Conservation (phyloP, 2,329 filamentous ascomycete genomes). For the Aspergillus ochraceoroseus region DNA sequence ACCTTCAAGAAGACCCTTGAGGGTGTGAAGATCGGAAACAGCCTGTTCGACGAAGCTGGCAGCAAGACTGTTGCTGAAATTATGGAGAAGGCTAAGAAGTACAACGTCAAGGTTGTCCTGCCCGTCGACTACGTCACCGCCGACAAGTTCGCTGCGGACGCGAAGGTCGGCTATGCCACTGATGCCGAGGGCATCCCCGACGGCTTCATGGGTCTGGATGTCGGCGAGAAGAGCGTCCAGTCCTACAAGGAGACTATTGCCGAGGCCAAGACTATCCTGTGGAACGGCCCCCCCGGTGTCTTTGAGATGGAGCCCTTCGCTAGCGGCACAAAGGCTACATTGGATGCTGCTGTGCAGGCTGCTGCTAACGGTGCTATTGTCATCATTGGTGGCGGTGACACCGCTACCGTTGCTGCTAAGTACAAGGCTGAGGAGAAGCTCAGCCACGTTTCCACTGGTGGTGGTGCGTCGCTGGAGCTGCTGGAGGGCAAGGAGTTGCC, state of each 20-base stretch:
- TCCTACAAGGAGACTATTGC: slow-evolving; percentile 83
- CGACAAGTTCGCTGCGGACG: slow-evolving; percentile 87
- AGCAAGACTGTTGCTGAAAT: slow-evolving; percentile 84
- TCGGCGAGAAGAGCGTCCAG: slow-evolving; percentile 80
- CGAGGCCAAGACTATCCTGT: slow-evolving; percentile 91
- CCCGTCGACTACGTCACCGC: slow-evolving; percentile 94
- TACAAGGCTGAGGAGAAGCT: slow-evolving; percentile 94
- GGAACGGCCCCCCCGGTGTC: slow-evolving; percentile 96
- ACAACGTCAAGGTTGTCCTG: slow-evolving; percentile 91
- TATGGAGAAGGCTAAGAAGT: slow-evolving; percentile 91
- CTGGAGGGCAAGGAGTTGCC: slow-evolving; percentile 97
- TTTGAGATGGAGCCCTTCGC: slow-evolving; percentile 97
- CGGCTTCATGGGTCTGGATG: slow-evolving; percentile 97
- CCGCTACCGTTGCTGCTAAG: slow-evolving; percentile 95
- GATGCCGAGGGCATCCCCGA: slow-evolving; percentile 88
- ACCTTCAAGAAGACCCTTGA: slow-evolving; percentile 99
- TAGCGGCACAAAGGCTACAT: slow-evolving; percentile 81
- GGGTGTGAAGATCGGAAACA: slow-evolving; percentile 81
- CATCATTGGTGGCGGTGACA: slow-evolving; percentile 98
- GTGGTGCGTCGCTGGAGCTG: slow-evolving; percentile 90
- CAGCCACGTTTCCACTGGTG: slow-evolving; percentile 95
- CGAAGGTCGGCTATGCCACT: slow-evolving; percentile 72
- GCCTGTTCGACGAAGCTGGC: slow-evolving; percentile 87
- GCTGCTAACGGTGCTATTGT: slow-evolving; percentile 84
- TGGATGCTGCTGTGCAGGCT: slow-evolving; percentile 80